Conservation (phyloP, 192 early-diverging fungal species). For the Backusella australiensis region DNA sequence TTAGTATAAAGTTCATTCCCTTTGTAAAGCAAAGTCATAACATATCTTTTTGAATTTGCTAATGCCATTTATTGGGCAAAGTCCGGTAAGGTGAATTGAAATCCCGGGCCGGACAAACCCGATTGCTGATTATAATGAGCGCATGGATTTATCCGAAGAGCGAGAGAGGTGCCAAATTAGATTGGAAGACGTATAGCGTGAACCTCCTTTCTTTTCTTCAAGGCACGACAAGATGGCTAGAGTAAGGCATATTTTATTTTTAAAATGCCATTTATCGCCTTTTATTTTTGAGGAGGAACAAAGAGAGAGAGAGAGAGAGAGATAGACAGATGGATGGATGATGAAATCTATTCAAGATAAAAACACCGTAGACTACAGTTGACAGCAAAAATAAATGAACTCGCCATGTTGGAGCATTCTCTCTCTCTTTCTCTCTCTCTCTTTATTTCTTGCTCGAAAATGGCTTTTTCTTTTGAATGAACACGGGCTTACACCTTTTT, state of each 20-base stretch:
- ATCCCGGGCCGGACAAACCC: background rate
- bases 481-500: background rate
- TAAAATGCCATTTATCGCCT: background rate
- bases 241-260: background rate
- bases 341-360: background rate
- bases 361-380: too few species aligned
- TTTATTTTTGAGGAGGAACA: background rate
- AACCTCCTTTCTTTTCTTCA: constrained; percentile 6
- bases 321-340: background rate
- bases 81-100: background rate
- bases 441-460: background rate
- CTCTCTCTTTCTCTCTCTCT: background rate
- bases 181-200: background rate
- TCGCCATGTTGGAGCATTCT: background rate
- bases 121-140: background rate
- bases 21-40: background rate
- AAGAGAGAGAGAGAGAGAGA: background rate
- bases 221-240: constrained; percentile 6
- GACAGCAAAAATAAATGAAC: too few species aligned
- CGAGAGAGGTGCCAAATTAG: background rate
- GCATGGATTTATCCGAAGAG: background rate
- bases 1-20: background rate
- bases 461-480: background rate
- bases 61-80: background rate
- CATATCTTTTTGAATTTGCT: too few species aligned